Conservation (phyloP, 495 filamentous ascomycete genomes). For the Penicillium paxilli region DNA sequence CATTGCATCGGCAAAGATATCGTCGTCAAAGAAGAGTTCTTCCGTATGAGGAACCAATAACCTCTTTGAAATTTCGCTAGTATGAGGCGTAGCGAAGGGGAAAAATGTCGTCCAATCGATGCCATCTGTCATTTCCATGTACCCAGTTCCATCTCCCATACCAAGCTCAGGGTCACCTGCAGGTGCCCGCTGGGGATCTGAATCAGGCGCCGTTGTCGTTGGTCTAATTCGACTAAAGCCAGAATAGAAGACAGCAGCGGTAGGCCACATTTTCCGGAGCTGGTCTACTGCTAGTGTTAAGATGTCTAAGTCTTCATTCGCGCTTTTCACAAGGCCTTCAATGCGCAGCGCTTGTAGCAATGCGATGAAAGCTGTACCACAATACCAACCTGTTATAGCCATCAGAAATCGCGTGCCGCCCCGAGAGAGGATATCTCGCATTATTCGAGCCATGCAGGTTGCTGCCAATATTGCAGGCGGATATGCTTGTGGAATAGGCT, state of each 20-base stretch:
- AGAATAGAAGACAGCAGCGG: slow-evolving; percentile 30
- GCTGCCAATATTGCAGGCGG: slow-evolving; percentile 37
- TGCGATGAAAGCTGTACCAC: slow-evolving; percentile 35
- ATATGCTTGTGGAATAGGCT: slow-evolving; percentile 30
- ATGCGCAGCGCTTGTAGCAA: slow-evolving; percentile 32
- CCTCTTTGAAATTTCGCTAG: slow-evolving; percentile 22
- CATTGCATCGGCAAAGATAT: slow-evolving; percentile 11
- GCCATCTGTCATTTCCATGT: slow-evolving; percentile 10
- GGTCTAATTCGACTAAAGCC: slow-evolving; percentile 30
- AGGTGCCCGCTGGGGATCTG: slow-evolving; percentile 5
- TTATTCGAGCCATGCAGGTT: slow-evolving; percentile 33
- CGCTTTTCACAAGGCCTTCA: slow-evolving; percentile 23
- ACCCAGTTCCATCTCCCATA: slow-evolving; percentile 12
- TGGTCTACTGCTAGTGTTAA: slow-evolving; percentile 26
- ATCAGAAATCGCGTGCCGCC: slow-evolving; percentile 37
- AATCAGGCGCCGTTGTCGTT: slow-evolving; percentile 1
- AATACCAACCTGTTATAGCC: slow-evolving; percentile 42
- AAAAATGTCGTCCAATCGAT: slow-evolving; percentile 31
- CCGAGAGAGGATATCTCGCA: slow-evolving; percentile 31
- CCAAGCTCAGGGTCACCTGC: slow-evolving; percentile 14
- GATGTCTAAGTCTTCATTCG: slow-evolving; percentile 32
- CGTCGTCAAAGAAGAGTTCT: slow-evolving; percentile 14
- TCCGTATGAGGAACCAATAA: slow-evolving; percentile 13
- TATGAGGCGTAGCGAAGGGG: slow-evolving; percentile 26
- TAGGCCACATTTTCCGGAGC: slow-evolving; percentile 34